Base-by-base conservation (phyloP, 495 filamentous ascomycete species). In the Penicillium lagena region DNA sequence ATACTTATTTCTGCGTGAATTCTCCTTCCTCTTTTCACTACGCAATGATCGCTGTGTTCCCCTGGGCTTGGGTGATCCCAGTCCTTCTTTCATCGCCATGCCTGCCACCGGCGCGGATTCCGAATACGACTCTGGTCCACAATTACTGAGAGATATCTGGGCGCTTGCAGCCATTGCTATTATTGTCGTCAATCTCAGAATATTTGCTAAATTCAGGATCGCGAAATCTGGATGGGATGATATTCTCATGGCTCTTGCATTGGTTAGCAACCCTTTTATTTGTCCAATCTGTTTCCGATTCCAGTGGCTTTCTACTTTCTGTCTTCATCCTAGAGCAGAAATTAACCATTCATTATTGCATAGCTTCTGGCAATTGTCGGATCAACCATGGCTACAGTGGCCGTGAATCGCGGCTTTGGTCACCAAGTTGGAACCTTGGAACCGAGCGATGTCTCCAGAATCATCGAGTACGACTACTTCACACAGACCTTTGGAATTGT, bases 381-480 rank as follows among this genome's bases (percentile, higher is more conserved):
- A 39, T 63, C 57, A n/a, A 37, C 41, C 9, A 39, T 63, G 45
- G 33, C 56, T 15, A 63, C 59, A 0, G n/a, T 55, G 9, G 51
- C 51, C 12, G 37, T 58, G n/a, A 15, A 54, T 10, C 9, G 43
- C 39, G 60, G 60, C 3, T 61, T 60, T 30, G 55, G 60, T n/a
- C 57, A 37, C 29, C 34, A 43, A 11, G 48, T 54, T 9, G 43
- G 34, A 27, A 34, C 49, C 7, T 43, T 57, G 8, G 22, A 38
- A n/a, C 13, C 37, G 0, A 6, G 14, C 1, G 15, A 46, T 30
- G 36, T 54, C n/a, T 12, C 52, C 1, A 56, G 35, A 9, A 50
- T 56, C 14, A 61, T 61, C 28, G 47, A 58, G 54, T 55, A 49
- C 14, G 60, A 63, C 37, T 61, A 63, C 29, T 31, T 60, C 14